Percentiles rank a stretch among this genome's conserved stretches.
Conservation (phyloP, 768 basidiomycete species). For the Tylopilus rubrobrunneus region DNA sequence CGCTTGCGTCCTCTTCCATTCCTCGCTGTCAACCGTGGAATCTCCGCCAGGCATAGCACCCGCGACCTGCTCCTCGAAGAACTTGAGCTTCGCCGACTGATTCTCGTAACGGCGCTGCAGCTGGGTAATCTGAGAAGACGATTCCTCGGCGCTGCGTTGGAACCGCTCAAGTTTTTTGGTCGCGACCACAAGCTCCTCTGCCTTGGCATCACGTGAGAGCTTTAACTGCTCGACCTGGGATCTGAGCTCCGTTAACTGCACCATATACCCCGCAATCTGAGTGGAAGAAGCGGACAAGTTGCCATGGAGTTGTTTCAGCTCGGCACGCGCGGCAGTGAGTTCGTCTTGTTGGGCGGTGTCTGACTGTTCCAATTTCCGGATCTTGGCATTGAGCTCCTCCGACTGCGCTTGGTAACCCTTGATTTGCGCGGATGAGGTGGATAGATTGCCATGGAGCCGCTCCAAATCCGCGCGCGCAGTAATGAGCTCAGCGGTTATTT, state of each 20-base stretch:
- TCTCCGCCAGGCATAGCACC: neutral
- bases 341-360: neutral
- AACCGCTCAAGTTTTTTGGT: neutral
- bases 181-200: neutral
- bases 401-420: neutral
- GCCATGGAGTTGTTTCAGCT: neutral
- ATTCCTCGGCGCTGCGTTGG: neutral
- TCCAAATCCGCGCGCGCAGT: neutral
- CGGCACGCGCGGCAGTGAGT: neutral
- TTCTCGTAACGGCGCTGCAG: neutral
- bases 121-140: neutral
- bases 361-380: neutral
- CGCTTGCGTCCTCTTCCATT: neutral
- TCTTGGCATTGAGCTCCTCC: neutral
- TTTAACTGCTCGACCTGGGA: neutral
- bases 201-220: neutral
- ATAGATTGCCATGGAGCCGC: neutral
- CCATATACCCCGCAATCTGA: neutral
- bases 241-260: neutral
- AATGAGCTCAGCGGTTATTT: neutral
- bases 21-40: neutral
- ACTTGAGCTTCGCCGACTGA: neutral
- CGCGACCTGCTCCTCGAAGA: neutral
- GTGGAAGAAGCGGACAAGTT: neutral
- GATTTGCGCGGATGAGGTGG: neutral